phyloP scores from a whole-genome alignment of 2,329 filamentous ascomycete species.

The Neonectria punicea region DNA sequence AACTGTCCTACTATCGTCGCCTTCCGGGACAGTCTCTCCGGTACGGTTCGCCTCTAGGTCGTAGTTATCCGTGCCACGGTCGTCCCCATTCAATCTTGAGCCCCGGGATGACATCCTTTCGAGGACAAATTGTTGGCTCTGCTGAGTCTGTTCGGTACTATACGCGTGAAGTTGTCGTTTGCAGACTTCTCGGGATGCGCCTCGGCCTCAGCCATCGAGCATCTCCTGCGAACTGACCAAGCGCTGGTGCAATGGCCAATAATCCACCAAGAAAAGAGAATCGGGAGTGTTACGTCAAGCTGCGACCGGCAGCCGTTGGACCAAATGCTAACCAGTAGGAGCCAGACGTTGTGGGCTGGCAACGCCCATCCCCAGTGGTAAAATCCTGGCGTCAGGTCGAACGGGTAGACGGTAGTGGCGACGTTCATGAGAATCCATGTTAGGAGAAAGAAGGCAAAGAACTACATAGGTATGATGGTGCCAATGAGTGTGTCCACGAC shows the following conservation, averaged over 20 bases:
- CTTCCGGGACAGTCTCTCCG: not conserved
- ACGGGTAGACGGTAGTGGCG: slow-evolving; percentile 48
- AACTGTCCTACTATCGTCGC: not conserved
- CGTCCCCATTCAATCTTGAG: not conserved
- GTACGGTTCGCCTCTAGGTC: not conserved
- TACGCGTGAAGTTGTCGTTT: not conserved
- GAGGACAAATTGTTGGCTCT: not conserved
- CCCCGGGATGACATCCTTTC: not conserved
- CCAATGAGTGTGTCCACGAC: slow-evolving; percentile 48
- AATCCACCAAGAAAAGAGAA: slow-evolving; percentile 54
- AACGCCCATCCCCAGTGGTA: slow-evolving; percentile 51
- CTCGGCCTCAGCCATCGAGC: slow-evolving; percentile 13
- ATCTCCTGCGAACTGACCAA: slow-evolving; percentile 40
- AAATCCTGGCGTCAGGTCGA: slow-evolving; percentile 51
- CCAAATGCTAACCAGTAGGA: slow-evolving; percentile 53
- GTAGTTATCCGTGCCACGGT: not conserved
- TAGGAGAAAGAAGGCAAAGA: slow-evolving; percentile 54
- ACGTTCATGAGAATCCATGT: slow-evolving; percentile 55
- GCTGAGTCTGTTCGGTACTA: not conserved
- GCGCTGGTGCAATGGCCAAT: slow-evolving; percentile 34
- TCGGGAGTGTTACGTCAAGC: slow-evolving; percentile 48
- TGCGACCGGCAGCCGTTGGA: slow-evolving; percentile 53
- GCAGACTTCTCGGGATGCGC: not conserved
- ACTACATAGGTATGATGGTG: slow-evolving; percentile 45
- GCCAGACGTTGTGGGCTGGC: slow-evolving; percentile 48